These are phyloP conservation scores for Oryza australiensis DNA, from an alignment of 176 grass and related monocot species.

Conservation along the genomic window DNA sequence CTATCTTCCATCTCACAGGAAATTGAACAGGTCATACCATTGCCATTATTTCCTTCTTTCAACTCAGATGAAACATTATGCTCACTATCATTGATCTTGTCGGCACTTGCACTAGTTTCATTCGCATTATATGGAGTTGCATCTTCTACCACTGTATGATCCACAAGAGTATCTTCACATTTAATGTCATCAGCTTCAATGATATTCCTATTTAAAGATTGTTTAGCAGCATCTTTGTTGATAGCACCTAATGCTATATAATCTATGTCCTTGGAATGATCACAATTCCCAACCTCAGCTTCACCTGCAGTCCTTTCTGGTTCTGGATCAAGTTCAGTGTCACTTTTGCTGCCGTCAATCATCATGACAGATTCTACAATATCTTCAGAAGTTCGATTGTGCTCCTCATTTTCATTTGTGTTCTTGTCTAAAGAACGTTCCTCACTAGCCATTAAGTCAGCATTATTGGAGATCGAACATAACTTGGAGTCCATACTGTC, in stretches of 20 bases:
- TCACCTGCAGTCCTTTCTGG: slow-evolving; percentile 12
- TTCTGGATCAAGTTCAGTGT: slow-evolving; percentile 19
- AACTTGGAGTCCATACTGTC: slow-evolving; percentile 16
- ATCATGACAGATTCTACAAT: slow-evolving; percentile 32
- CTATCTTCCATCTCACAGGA: slow-evolving; percentile 14
- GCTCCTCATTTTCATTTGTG: slow-evolving; percentile 15
- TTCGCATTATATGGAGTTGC: not conserved
- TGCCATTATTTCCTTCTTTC: slow-evolving; percentile 9
- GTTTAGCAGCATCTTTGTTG: slow-evolving; percentile 27
- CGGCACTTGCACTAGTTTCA: slow-evolving; percentile 1
- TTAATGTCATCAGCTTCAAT: not conserved
- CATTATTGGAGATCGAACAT: slow-evolving; percentile 11
- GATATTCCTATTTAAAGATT: slow-evolving; percentile 4
- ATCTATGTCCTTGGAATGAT: not conserved
- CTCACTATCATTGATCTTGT: slow-evolving; percentile 16
- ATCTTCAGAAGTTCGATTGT: slow-evolving; percentile 17
- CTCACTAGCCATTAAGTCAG: not conserved
- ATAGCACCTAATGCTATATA: not conserved
- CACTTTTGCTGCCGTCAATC: slow-evolving; percentile 30
- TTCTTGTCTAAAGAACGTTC: slow-evolving; percentile 22
- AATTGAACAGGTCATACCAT: not conserved
- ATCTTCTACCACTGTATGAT: slow-evolving; percentile 23
- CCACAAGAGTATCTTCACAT: slow-evolving; percentile 22
- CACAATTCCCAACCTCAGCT: slow-evolving; percentile 21
- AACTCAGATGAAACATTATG: not conserved